These are phyloP conservation scores for Sporothrix curviconia DNA, from an alignment of 2,329 filamentous ascomycete genomes.

Conservation along the genomic window DNA sequence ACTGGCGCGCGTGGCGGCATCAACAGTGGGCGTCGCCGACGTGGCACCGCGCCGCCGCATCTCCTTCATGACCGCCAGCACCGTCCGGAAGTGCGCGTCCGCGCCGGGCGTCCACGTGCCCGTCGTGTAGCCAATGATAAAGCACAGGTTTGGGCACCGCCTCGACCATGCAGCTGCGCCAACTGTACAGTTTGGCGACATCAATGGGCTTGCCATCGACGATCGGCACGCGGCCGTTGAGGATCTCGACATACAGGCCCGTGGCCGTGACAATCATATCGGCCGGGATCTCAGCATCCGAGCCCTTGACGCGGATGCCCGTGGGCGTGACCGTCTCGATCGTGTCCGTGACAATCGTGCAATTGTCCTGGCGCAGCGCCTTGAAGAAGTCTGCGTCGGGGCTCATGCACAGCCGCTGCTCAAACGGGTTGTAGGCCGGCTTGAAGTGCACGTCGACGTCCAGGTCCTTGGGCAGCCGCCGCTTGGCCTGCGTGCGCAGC, in stretches of 20 bases:
- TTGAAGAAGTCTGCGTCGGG: constrained; percentile 49
- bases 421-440: constrained; percentile 59
- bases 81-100: constrained; percentile 32
- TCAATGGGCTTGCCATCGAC: constrained; percentile 45
- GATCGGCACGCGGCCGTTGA: constrained; percentile 43
- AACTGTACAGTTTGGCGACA: constrained; percentile 42
- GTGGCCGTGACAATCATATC: constrained; percentile 62
- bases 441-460: constrained; percentile 57
- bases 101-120: constrained; percentile 57
- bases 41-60: constrained; percentile 18
- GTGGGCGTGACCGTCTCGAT: constrained; percentile 40
- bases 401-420: constrained; percentile 68
- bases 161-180: constrained; percentile 56
- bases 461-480: constrained; percentile 47
- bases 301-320: constrained; percentile 37
- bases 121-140: constrained; percentile 55
- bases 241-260: constrained; percentile 50
- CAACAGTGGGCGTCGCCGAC: constrained; percentile 21
- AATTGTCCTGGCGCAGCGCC: constrained; percentile 33
- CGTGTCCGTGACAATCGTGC: constrained; percentile 36
- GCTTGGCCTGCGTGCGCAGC: constrained; percentile 39
- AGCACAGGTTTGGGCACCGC: constrained; percentile 54
- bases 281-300: constrained; percentile 35
- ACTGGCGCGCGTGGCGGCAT: constrained; percentile 14
- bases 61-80: constrained; percentile 18